These are phyloP conservation scores for Candida awuae DNA, from an alignment of 805 yeast genomes.

Conservation along the genomic window DNA sequence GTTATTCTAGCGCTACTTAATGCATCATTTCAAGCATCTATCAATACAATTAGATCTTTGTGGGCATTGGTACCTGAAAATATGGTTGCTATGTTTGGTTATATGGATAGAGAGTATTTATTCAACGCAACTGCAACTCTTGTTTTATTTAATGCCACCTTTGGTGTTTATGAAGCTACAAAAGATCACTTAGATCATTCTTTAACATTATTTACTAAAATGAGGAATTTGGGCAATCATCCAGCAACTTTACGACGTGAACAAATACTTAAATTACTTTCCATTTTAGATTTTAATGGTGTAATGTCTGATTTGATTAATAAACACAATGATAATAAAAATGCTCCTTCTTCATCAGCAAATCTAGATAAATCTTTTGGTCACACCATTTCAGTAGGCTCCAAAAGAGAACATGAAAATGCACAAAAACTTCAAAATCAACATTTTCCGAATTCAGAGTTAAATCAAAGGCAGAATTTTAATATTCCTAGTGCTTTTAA, in stretches of 20 bases:
- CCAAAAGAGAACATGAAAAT: neutral
- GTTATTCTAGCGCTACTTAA: constrained; percentile 61
- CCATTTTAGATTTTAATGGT: constrained; percentile 61
- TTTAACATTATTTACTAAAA: constrained; percentile 55
- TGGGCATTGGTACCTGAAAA: constrained; percentile 72
- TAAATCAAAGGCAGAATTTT: too few relatives aligned
- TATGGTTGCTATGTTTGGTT: constrained; percentile 80
- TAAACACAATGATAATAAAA: constrained; percentile 47
- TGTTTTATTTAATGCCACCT: constrained; percentile 66
- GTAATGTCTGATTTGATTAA: constrained; percentile 48
- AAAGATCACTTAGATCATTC: constrained; percentile 67
- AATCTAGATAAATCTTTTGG: constrained; percentile 13
- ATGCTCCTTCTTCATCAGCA: constrained; percentile 21
- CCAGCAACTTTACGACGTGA: constrained; percentile 73
- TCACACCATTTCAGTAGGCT: constrained; percentile 3
- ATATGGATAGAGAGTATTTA: constrained; percentile 78
- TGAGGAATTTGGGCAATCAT: constrained; percentile 71
- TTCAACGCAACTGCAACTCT: constrained; percentile 72
- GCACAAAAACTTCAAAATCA: too few relatives aligned
- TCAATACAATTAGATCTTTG: constrained; percentile 61
- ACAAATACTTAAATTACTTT: constrained; percentile 56
- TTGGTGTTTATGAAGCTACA: constrained; percentile 76
- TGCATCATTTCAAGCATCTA: constrained; percentile 74
- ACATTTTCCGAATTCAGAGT: too few relatives aligned
- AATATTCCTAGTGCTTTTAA: too few relatives aligned